Base-by-base conservation (phyloP, 2,329 filamentous ascomycete species). In the Phaeosphaeriaceae sp. region DNA sequence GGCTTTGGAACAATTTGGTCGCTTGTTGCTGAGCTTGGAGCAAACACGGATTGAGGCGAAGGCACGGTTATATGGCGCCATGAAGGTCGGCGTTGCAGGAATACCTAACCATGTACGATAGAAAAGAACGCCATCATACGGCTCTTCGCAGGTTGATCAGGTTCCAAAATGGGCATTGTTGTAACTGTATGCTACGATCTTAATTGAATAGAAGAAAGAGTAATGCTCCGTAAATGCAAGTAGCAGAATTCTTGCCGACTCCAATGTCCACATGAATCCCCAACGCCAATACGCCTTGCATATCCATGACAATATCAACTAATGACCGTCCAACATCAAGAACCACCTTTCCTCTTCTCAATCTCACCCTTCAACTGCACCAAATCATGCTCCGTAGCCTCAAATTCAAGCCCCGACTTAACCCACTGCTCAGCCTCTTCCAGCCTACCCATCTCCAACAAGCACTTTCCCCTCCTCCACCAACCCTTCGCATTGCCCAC, bases 401-500 rank as follows among this genome's bases (percentile, higher is more conserved):
- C 92, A 71, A 92, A 86, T 78, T 96, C 93, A 48, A 96, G 74
- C 0, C 85, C 92, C 68, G 84, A 82, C 58, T 81, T 82, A 33
- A 96, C 82, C 85, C 92, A 95, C 56, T 87, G 85, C 64, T 80
- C 80, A 1, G 92, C 92, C 83, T 97, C 93, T 46, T 89, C 86
- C 66, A 90, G 76, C 52, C 93, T 76, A 1, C 89, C 88, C 94
- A 97, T 97, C 84, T 99, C 94, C 59, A 88, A 76, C 68, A 97
- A 75, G 70, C 91, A 95, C 77, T 86, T 86, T 8, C 90, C 94
- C 54, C 90, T 81, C 54, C 94, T 81, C 87, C 91, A 97, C 91
- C 93, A 97, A 0, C 87, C 92, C 84, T 97, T 97, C 1, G 90
- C 86, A 73, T 99, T 97, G 32, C 88, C 92, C 34, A 87, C 83